These are phyloP conservation scores for Pilatotrama ljubarskyi DNA, from an alignment of 768 basidiomycete genomes.

Conservation along the genomic window DNA sequence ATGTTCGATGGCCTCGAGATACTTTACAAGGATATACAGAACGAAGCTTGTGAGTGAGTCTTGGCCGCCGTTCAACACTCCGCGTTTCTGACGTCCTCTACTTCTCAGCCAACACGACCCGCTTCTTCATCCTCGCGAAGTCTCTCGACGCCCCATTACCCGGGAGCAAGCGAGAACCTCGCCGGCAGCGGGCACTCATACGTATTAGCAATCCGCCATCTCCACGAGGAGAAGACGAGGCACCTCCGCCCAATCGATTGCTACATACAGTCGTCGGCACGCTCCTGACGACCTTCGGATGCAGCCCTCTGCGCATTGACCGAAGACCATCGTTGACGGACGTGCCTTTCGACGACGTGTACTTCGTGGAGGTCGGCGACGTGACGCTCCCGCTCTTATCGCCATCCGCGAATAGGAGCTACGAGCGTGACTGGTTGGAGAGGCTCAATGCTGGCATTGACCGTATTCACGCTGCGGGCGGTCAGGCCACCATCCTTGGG, in stretches of 20 bases:
- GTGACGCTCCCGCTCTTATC: conserved; percentile 9
- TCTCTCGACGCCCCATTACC: conserved; percentile 35
- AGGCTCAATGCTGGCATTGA: conserved; percentile 20
- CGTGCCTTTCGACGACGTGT: conserved; percentile 55
- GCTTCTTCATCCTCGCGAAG: conserved; percentile 61
- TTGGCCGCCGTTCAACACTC: no score
- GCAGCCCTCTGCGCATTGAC: conserved; percentile 56
- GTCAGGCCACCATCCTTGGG: conserved; percentile 22
- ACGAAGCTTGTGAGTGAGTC: conserved; percentile 48
- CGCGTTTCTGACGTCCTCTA: neutral
- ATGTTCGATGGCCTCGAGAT: conserved; percentile 65
- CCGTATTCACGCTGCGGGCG: conserved; percentile 15
- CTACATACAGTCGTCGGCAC: conserved; percentile 25
- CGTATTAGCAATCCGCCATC: conserved; percentile 33
- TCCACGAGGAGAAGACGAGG: conserved; percentile 3
- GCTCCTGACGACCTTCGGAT: conserved; percentile 40
- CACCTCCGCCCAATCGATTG: conserved; percentile 4
- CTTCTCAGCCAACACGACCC: conserved; percentile 61
- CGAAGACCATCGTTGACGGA: conserved; percentile 54
- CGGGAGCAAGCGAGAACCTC: conserved; percentile 2
- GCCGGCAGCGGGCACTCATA: conserved; percentile 39
- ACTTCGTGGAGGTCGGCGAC: conserved; percentile 61
- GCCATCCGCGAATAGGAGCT: neutral
- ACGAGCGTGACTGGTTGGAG: conserved; percentile 14
- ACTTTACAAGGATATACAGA: conserved; percentile 63